phyloP scores from a whole-genome alignment of 164 flowering plant genomes.

The Hamamelis virginiana region DNA sequence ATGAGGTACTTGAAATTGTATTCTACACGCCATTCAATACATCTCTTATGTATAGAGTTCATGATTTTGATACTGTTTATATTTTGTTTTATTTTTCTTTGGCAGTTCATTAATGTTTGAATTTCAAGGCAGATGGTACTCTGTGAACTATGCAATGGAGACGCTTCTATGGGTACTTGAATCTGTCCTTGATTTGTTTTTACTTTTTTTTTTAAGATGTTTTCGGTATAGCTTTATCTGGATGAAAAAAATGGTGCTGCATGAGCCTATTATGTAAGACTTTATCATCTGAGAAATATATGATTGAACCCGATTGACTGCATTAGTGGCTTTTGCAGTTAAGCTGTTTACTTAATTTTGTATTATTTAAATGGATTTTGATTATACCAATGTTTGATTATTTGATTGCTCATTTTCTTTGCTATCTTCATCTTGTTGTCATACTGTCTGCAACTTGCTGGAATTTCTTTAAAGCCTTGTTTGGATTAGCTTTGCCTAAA shows the following conservation, averaged over 20 bases:
- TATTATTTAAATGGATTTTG: neutral
- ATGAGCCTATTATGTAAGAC: neutral
- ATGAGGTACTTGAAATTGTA: slow-evolving; percentile 27
- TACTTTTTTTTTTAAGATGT: neutral
- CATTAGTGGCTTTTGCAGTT: neutral
- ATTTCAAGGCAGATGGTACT: neutral
- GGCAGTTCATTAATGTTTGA: slow-evolving; percentile 5
- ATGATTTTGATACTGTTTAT: neutral
- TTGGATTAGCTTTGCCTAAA: too few species aligned
- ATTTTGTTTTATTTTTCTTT: neutral
- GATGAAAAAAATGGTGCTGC: slow-evolving; percentile 1
- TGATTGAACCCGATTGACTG: neutral
- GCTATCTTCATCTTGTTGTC: too few species aligned
- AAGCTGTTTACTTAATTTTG: neutral
- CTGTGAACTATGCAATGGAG: neutral
- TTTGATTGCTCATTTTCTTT: too few species aligned
- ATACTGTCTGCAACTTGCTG: too few species aligned
- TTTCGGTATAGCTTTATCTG: neutral
- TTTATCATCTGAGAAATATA: neutral
- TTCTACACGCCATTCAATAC: too few species aligned
- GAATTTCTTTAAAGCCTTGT: too few species aligned
- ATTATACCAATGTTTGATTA: too few species aligned
- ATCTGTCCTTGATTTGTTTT: neutral
- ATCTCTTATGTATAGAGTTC: too few species aligned
- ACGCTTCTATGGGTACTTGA: neutral